These are phyloP conservation scores for Monilinia vaccinii-corymbosi DNA, from an alignment of 2,329 filamentous ascomycete genomes.

Conservation along the genomic window DNA sequence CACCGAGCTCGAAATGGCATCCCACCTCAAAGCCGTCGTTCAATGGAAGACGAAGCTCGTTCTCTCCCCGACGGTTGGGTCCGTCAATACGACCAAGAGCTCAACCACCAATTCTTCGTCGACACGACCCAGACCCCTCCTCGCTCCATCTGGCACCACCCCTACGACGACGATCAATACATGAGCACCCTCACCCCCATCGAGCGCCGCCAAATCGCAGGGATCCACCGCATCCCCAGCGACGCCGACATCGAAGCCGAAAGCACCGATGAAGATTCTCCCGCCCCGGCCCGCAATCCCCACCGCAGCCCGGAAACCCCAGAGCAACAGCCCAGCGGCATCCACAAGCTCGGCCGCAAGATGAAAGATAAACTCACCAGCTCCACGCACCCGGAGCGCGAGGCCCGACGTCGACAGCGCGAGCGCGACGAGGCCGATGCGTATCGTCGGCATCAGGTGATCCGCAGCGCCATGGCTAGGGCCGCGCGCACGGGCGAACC, in stretches of 20 bases:
- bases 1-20: conserved; percentile 41
- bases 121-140: conserved; percentile 46
- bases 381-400: conserved; percentile 46
- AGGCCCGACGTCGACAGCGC: conserved; percentile 35
- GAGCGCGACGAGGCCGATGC: conserved; percentile 38
- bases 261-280: conserved; percentile 37
- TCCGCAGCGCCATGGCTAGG: conserved; percentile 41
- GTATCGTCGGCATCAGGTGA: conserved; percentile 42
- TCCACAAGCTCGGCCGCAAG: conserved; percentile 42
- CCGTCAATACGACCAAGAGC: conserved; percentile 43
- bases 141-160: conserved; percentile 51
- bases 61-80: conserved; percentile 48
- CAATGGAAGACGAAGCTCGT: conserved; percentile 52
- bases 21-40: conserved; percentile 41
- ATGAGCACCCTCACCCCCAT: conserved; percentile 38
- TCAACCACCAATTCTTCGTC: conserved; percentile 53
- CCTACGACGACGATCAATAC: conserved; percentile 49
- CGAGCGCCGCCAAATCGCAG: conserved; percentile 40
- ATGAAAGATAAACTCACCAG: conserved; percentile 51
- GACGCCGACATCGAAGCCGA: conserved; percentile 35
- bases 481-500: conserved; percentile 46
- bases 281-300: background rate
- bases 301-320: conserved; percentile 20
- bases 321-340: conserved; percentile 24
- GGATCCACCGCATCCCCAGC: conserved; percentile 29